Evolutionary conservation across 306 rosid species (phyloP), one percentile per base, ranked within the genome.

Genomic region (Inga oerstediana): DNA sequence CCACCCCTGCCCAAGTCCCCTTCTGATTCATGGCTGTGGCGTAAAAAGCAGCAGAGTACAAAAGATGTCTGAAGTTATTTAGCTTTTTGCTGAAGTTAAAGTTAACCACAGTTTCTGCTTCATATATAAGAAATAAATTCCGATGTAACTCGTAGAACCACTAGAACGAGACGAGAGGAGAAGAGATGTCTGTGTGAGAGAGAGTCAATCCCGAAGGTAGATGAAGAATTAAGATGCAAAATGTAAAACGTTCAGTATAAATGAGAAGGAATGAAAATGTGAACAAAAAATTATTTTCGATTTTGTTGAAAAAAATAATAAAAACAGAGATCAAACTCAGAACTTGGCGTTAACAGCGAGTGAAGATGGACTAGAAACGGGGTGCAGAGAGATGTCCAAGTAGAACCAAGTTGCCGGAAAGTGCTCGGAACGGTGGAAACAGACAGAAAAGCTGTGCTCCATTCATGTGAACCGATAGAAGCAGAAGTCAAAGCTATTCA

Each of bases 1-100:
- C 98, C 98, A 43, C 99, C 97, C n/a, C 82, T 94, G 74, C 98
- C 99, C 2, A 96, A 81, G 82, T 94, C 99, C 7, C 99, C 99
- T 3, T 85, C 97, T 14, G 91, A 85, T 52, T 85, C 91, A 59
- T 96, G 98, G 98, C 73, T 88, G 85, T 92, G 93, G 83, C 84
- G 85, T 20, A 96, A 91, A 84, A 90, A 85, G 88, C 88, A 86
- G 69, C 35, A 32, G 66, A 56, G 81, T 45, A 62, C 75, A 39
- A 85, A 82, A 61, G 79, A 79, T 74, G 80, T 54, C 68, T 83
- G 77, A 74, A 41, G 49, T 78, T 65, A 1, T 70, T 7, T 76
- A 43, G 22, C 54, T 85, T 35, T 20, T 14, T 48, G 27, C 10
- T 39, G 10, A 39, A 15, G 16, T 24, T 46, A 17, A 46, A n/a